A percentile compares a stretch with the other conserved stretches of the same genome.
Evolutionary conservation across 345 rosid species (phyloP).

Genomic region (Erysimum cheiranthoides): DNA sequence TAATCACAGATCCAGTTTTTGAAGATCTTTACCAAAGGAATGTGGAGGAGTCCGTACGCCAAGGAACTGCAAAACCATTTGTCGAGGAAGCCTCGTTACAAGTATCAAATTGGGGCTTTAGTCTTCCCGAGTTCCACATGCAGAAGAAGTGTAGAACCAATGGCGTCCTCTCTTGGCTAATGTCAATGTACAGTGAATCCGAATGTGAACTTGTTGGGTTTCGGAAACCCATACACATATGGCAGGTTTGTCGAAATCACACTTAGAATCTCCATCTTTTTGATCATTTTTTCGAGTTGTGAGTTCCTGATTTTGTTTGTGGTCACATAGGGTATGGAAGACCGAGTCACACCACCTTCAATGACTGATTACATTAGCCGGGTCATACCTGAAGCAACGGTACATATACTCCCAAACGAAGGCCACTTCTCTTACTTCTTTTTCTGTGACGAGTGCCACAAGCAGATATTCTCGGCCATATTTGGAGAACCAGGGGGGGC

Average conservation of each 20-base stretch:
- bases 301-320: conserved; percentile 23
- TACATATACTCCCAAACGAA: conserved; percentile 74
- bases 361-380: conserved; percentile 71
- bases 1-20: conserved; percentile 59
- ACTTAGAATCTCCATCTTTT: conserved; percentile 18
- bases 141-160: conserved; percentile 66
- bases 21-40: conserved; percentile 86
- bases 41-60: conserved; percentile 92
- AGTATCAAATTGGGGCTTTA: conserved; percentile 90
- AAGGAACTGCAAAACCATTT: conserved; percentile 73
- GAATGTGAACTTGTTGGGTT: conserved; percentile 81
- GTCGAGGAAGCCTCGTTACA: conserved; percentile 75
- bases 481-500: conserved; percentile 76
- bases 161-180: conserved; percentile 82
- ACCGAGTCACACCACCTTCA: conserved; percentile 68
- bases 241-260: conserved; percentile 76
- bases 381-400: conserved; percentile 67
- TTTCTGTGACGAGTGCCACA: conserved; percentile 84
- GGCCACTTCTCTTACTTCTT: conserved; percentile 88
- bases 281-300: conserved; percentile 5
- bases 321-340: conserved; percentile 76
- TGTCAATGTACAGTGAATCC: conserved; percentile 70
- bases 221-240: conserved; percentile 78
- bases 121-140: conserved; percentile 70
- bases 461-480: conserved; percentile 67